Evolutionary conservation across 169 alveolate genomes (phyloP), one percentile per base, ranked within the genome.

Genomic region (Theileria annulata): DNA sequence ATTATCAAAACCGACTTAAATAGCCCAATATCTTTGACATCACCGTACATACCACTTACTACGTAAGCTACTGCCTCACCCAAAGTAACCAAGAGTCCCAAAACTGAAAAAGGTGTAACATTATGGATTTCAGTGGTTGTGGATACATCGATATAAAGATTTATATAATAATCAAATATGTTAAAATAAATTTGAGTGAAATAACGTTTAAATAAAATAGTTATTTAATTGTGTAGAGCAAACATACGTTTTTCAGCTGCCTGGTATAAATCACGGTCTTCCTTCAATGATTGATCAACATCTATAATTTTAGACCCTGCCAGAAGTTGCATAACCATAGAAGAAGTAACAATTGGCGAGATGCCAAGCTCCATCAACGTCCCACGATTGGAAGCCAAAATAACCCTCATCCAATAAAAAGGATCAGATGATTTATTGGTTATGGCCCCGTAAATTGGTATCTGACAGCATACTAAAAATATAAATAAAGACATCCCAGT

Each of bases 51-150:
- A 70, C 99, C 99, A 79, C 98, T 94, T 85, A 93, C 86, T 12
- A 93, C 96, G 86, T 98, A 98, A 33, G 99, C 99, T 37, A 97
- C 97, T 10, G 99, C 99, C 93, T 98, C 99, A 25, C 99, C 99
- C 68, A 98, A 75, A 17, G 99, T 98, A 82, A 98, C 98, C 78
- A 98, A 88, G 77, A 98, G 85, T 21, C 99, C 99, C 88, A 98
- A 96, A 70, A 98, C 67, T 72, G 67, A 47, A 23, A 49, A 35
- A 0, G 30, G 28, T 42, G 13, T 42, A 8, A 10, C 13, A 2
- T 8, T 2, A 42, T 42, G 15, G 13, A 42, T 42, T 8, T 15
- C 31, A 31, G 2, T 5, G 51, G 51, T 28, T 3, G 25, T 19
- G 19, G 19, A 33, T 23, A 9, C 27, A 12, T 6, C 51, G 25